Evolutionary conservation across 176 grass and related monocot genomes (phyloP), one percentile per base, ranked within the genome.

Genomic region (Phyllostachys edulis): DNA sequence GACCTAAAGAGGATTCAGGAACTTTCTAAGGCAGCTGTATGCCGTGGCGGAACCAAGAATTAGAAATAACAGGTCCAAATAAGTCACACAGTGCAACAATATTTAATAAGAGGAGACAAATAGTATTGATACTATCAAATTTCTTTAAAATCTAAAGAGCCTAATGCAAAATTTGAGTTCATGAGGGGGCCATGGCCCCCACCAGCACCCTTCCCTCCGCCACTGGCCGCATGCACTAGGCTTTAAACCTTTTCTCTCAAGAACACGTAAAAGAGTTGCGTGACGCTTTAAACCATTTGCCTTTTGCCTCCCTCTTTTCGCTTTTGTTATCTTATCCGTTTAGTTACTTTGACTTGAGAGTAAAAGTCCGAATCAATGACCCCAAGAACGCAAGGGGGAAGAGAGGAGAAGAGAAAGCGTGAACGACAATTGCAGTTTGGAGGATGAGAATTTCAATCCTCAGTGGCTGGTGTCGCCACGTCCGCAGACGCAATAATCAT

Each of bases 1-100:
- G 51, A 63, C 51, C 77, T 70, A 89, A 85, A 76, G 87, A 76
- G 4, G 77, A 89, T 85, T 38, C 82, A 21, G 44, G 63, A 69
- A 89, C 88, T 89, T 89, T 71, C 88, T 18, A 71, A 52, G 70
- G 82, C 71, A 85, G 12, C 63, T 20, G 29, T 1, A 29, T 29
- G 29, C 29, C 0, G 1, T 29, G 29, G 29, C 29, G 29, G 29
- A 29, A n/a, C n/a, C n/a, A n/a, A n/a, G n/a, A n/a, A n/a, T n/a
- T n/a, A n/a, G n/a, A n/a, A n/a, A n/a, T n/a, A n/a, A n/a, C n/a
- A n/a, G n/a, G n/a, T n/a, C 29, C 29, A 29, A 29, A 29, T 29
- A 29, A 1, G 29, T 29, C 29, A 29, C 1, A 29, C 29, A 29
- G 29, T 29, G 29, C 29, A 29, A 29, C 1, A 29, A 29, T 29